These are phyloP conservation scores for Xerocomus amazonicus DNA, from an alignment of 1,284 basidiomycete genomes.

Conservation along the genomic window DNA sequence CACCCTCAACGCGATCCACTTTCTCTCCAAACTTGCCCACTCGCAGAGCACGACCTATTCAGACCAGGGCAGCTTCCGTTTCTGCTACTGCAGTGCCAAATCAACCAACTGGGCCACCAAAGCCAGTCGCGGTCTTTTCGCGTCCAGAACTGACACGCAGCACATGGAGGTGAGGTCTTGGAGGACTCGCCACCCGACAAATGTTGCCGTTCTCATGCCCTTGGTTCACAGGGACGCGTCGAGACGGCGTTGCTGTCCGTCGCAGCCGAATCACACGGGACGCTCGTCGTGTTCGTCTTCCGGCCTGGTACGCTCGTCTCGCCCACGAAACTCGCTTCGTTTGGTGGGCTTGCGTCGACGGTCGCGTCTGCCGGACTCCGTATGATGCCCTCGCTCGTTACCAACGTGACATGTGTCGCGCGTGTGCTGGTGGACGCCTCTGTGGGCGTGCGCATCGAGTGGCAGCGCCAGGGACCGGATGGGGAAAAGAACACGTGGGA, in stretches of 20 bases:
- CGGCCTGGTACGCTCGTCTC: conserved; percentile 22
- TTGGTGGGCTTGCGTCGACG: conserved; percentile 17
- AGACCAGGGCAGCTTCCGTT: conserved; percentile 15
- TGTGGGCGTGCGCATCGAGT: conserved; percentile 28
- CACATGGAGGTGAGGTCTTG: conserved; percentile 24
- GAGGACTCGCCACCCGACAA: background rate
- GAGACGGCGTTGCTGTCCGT: conserved; percentile 17
- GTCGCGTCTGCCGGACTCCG: conserved; percentile 20
- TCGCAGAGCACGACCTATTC: background rate
- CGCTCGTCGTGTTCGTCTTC: conserved; percentile 18
- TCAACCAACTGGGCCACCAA: conserved; percentile 19
- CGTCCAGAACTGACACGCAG: conserved; percentile 17
- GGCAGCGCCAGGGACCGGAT: conserved; percentile 18
- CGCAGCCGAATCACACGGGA: conserved; percentile 14
- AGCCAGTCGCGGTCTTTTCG: conserved; percentile 12
- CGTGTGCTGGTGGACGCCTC: conserved; percentile 27
- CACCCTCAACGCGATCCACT: conserved; percentile 24
- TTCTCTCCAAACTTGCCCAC: conserved; percentile 20
- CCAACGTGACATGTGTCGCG: conserved; percentile 20
- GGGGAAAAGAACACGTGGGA: conserved; percentile 27
- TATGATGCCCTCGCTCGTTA: conserved; percentile 24
- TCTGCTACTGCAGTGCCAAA: conserved; percentile 29
- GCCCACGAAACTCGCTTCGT: conserved; percentile 11
- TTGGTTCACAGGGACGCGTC: conserved; percentile 20
- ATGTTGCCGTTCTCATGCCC: background rate